A percentile compares a stretch with the other conserved stretches of the same genome.
These are phyloP conservation scores for Candida saitoana DNA, from an alignment of 805 yeast genomes.

Conservation along the genomic window DNA sequence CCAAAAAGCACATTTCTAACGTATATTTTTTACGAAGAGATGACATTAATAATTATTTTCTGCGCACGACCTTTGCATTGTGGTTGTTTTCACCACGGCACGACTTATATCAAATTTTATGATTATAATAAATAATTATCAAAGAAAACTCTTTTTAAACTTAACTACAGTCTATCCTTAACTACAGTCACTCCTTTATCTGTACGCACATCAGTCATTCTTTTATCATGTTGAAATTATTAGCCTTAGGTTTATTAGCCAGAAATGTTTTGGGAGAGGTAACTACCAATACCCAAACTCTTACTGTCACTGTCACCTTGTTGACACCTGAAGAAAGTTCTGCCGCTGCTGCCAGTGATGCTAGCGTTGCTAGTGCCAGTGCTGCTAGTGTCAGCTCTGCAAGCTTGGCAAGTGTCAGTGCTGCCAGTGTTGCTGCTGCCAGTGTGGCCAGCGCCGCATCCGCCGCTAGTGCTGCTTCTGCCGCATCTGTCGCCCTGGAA, in stretches of 20 bases:
- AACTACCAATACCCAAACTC: slow-evolving; percentile 40
- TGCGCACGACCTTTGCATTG: too few relatives aligned
- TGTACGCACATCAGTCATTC: slow-evolving; percentile 2
- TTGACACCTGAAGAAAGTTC: slow-evolving; percentile 41
- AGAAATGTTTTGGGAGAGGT: slow-evolving; percentile 17
- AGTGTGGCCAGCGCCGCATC: slow-evolving; percentile 19
- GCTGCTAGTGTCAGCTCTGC: slow-evolving; percentile 10
- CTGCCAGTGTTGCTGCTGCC: slow-evolving; percentile 11
- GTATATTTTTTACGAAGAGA: too few relatives aligned
- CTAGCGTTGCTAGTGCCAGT: slow-evolving; percentile 12
- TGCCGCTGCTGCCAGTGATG: slow-evolving; percentile 12
- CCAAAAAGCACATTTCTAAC: too few relatives aligned
- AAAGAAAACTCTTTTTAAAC: too few relatives aligned
- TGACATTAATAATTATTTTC: too few relatives aligned
- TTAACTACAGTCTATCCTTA: too few relatives aligned
- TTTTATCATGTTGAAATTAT: slow-evolving; percentile 13
- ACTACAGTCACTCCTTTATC: slow-evolving; percentile 6
- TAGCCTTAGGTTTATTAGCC: slow-evolving; percentile 14
- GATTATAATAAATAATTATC: too few relatives aligned
- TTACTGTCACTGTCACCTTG: slow-evolving; percentile 45
- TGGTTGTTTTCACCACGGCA: not conserved
- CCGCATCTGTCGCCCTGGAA: slow-evolving; percentile 7
- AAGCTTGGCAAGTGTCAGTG: slow-evolving; percentile 8
- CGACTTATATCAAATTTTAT: too few relatives aligned
- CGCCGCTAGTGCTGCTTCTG: slow-evolving; percentile 11